Conservation (phyloP, 306 rosid genomes). For the Heteromeles arbutifolia region DNA sequence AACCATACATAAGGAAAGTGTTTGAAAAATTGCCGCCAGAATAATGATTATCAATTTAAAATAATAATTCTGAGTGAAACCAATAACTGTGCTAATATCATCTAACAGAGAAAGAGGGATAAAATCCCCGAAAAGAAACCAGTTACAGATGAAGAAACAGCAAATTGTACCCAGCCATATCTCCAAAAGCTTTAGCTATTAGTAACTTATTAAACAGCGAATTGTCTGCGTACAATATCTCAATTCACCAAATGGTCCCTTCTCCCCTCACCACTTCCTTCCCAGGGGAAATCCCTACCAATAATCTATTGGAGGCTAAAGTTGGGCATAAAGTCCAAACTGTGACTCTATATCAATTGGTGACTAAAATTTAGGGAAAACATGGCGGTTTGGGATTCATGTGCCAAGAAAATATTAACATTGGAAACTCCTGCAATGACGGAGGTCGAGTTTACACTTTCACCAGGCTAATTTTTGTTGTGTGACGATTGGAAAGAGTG, state of each 20-base stretch:
- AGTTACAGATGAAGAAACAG: not conserved
- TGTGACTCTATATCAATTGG: not conserved
- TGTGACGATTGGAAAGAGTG: not conserved
- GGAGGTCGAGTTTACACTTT: not conserved
- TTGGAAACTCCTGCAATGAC: not conserved
- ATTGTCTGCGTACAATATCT: not conserved
- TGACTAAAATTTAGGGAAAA: not conserved
- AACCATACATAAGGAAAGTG: conserved; percentile 14
- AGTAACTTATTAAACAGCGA: not conserved
- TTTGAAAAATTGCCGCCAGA: not conserved
- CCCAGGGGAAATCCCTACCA: not conserved
- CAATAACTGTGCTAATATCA: not conserved
- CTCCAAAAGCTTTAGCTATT: not conserved
- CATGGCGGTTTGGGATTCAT: not conserved
- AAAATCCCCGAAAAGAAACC: not conserved
- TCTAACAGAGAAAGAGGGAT: not conserved
- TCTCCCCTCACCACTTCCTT: not conserved
- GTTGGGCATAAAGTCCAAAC: not conserved
- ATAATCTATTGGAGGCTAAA: not conserved
- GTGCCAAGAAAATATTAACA: not conserved
- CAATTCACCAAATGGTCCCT: not conserved
- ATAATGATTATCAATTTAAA: not conserved
- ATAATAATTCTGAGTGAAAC: not conserved
- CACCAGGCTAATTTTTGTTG: not conserved
- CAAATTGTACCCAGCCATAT: not conserved